Conservation (phyloP, 805 yeast species). For the Starmera amethionina region DNA sequence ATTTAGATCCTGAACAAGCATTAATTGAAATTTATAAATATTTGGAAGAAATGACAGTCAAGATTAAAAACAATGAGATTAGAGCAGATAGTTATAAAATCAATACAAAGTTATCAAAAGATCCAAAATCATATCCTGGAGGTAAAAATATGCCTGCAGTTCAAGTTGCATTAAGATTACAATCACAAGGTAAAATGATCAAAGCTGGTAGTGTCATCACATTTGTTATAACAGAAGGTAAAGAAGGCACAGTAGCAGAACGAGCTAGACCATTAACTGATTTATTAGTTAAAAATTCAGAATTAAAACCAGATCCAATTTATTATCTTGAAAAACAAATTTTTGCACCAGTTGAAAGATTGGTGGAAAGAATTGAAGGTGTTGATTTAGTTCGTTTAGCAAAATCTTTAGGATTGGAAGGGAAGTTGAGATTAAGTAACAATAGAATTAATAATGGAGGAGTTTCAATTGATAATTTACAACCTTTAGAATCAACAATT, state of each 20-base stretch:
- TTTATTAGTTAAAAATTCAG: constrained; percentile 39
- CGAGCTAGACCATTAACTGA: constrained; percentile 81
- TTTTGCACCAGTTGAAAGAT: constrained; percentile 82
- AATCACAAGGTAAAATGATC: constrained; percentile 76
- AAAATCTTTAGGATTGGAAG: constrained; percentile 66
- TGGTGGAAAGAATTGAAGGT: constrained; percentile 80
- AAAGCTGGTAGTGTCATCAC: constrained; percentile 88
- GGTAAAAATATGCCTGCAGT: constrained; percentile 82
- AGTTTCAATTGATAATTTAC: constrained; percentile 31
- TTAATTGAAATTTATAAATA: constrained; percentile 62
- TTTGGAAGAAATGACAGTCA: constrained; percentile 46
- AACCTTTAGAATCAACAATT: constrained; percentile 74
- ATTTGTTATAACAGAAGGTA: constrained; percentile 61
- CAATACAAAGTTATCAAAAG: constrained; percentile 83
- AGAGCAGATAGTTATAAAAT: constrained; percentile 65
- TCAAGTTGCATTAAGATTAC: constrained; percentile 76
- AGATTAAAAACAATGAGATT: constrained; percentile 51
- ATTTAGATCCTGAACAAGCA: constrained; percentile 68
- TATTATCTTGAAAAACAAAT: constrained; percentile 85
- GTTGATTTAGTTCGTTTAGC: constrained; percentile 75
- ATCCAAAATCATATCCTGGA: constrained; percentile 74
- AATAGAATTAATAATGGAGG: constrained; percentile 16
- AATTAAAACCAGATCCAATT: constrained; percentile 58
- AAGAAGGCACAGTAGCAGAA: constrained; percentile 50
- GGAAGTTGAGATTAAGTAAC: constrained; percentile 28